Evolutionary conservation across 2,329 filamentous ascomycete species (phyloP).

Genomic region (Ophiosphaerella korrae): DNA sequence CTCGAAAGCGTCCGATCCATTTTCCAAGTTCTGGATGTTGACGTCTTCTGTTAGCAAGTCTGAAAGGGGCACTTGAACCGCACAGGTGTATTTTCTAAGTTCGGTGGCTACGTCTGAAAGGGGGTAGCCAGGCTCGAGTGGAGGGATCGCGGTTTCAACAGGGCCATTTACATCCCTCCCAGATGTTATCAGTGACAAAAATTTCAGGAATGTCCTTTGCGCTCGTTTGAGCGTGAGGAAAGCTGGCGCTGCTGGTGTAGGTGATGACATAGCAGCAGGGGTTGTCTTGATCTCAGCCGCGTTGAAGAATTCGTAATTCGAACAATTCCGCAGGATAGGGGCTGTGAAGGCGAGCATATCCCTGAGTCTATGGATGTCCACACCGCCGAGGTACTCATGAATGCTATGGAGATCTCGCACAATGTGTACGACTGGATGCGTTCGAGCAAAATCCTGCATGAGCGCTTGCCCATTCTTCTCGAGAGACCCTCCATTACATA

Average conservation of each 20-base stretch:
- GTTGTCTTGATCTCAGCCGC: constrained; percentile 60
- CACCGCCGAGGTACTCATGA: constrained; percentile 62
- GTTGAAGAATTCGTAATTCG: constrained; percentile 79
- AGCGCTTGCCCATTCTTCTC: constrained; percentile 66
- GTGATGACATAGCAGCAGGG: constrained; percentile 17
- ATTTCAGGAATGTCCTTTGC: constrained; percentile 72
- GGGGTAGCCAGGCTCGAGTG: constrained; percentile 68
- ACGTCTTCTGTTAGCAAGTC: constrained; percentile 59
- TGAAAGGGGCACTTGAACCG: constrained; percentile 65
- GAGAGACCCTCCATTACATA: constrained; percentile 72
- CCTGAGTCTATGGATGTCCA: constrained; percentile 60
- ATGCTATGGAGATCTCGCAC: constrained; percentile 69
- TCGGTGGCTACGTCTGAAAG: constrained; percentile 66
- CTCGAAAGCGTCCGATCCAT: constrained; percentile 71
- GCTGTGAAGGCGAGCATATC: constrained; percentile 64
- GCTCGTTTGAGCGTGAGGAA: constrained; percentile 71
- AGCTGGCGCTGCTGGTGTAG: constrained; percentile 53
- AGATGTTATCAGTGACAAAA: constrained; percentile 66
- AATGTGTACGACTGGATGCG: constrained; percentile 73
- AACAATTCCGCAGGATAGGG: constrained; percentile 67
- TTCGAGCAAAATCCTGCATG: constrained; percentile 65
- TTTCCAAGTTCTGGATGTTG: constrained; percentile 68
- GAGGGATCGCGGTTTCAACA: constrained; percentile 49
- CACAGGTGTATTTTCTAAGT: constrained; percentile 68
- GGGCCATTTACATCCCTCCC: constrained; percentile 48